Evolutionary conservation across 345 rosid genomes (phyloP).

Genomic region (Passiflora organensis): DNA sequence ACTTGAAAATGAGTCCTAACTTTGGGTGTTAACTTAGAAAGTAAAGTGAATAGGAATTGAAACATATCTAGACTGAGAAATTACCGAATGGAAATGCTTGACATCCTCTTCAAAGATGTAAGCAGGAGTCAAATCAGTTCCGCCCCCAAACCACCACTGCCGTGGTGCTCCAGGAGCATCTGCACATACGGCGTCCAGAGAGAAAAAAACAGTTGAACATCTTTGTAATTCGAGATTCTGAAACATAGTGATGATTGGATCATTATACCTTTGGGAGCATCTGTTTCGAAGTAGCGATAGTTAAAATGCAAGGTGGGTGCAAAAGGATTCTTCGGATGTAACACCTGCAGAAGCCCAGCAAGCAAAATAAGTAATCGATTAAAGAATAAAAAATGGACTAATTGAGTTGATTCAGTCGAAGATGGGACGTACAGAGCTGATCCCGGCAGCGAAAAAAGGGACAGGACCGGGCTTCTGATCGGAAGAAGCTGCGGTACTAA

Average conservation of each 20-base stretch:
- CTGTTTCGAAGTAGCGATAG: conserved; percentile 78
- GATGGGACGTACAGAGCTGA: conserved; percentile 65
- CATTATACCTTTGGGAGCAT: conserved; percentile 71
- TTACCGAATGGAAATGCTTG: conserved; percentile 88
- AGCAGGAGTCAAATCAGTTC: conserved; percentile 98
- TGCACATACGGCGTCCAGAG: conserved; percentile 17
- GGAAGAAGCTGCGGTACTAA: conserved; percentile 36
- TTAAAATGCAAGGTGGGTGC: conserved; percentile 88
- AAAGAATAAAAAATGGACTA: not conserved
- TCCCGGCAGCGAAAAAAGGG: conserved; percentile 93
- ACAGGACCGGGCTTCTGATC: conserved; percentile 78
- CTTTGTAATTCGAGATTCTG: not conserved
- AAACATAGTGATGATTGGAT: not conserved
- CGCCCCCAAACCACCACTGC: conserved; percentile 99
- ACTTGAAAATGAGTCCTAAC: too few species aligned
- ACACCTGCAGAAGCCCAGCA: conserved; percentile 33
- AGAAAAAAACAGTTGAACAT: not conserved
- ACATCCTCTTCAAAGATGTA: conserved; percentile 96
- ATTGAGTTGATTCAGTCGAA: too few species aligned
- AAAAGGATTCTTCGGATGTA: conserved; percentile 89
- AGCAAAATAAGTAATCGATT: not conserved
- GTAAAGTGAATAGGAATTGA: too few species aligned
- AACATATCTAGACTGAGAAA: too few species aligned
- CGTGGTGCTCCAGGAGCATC: conserved; percentile 94
- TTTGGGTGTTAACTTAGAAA: too few species aligned